A percentile compares a stretch with the other conserved stretches of the same genome.
phyloP scores from a whole-genome alignment of 2,329 filamentous ascomycete species.

The Scytalidium sp. region DNA sequence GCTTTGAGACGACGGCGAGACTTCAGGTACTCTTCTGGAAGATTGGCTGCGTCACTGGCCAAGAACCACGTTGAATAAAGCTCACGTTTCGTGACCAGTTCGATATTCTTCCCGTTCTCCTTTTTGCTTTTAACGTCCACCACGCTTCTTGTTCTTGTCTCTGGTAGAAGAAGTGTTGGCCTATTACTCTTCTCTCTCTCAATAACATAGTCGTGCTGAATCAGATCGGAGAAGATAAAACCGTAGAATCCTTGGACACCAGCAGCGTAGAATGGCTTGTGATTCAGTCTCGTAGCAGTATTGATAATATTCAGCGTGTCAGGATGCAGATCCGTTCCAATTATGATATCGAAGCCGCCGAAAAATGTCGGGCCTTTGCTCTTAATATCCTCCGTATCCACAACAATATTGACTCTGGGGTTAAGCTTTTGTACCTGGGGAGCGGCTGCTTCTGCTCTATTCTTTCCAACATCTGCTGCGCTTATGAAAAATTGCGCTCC shows the following conservation, averaged over 20 bases:
- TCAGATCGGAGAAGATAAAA: conserved; percentile 91
- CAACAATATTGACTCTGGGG: conserved; percentile 75
- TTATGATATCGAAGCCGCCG: conserved; percentile 75
- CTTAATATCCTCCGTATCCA: conserved; percentile 66
- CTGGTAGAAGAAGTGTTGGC: conserved; percentile 54
- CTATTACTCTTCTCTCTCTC: conserved; percentile 81
- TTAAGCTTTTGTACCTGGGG: conserved; percentile 83
- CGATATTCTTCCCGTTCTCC: conserved; percentile 68
- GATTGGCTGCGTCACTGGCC: conserved; percentile 71
- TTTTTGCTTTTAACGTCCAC: conserved; percentile 68
- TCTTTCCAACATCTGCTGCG: conserved; percentile 68
- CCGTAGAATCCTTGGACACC: conserved; percentile 88
- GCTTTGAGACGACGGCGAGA: conserved; percentile 67
- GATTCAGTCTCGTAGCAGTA: conserved; percentile 75
- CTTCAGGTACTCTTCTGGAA: conserved; percentile 67
- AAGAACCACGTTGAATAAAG: conserved; percentile 84
- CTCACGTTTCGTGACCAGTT: conserved; percentile 89
- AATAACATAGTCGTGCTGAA: conserved; percentile 85
- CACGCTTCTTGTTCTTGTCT: conserved; percentile 76
- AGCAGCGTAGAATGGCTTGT: conserved; percentile 84
- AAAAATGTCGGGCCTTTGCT: conserved; percentile 73
- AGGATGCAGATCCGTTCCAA: conserved; percentile 84
- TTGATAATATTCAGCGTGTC: conserved; percentile 76
- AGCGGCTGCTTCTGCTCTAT: conserved; percentile 78
- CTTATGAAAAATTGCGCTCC: conserved; percentile 80